phyloP scores from a whole-genome alignment of 139 green algal species.

The Monoraphidium neglectum region DNA sequence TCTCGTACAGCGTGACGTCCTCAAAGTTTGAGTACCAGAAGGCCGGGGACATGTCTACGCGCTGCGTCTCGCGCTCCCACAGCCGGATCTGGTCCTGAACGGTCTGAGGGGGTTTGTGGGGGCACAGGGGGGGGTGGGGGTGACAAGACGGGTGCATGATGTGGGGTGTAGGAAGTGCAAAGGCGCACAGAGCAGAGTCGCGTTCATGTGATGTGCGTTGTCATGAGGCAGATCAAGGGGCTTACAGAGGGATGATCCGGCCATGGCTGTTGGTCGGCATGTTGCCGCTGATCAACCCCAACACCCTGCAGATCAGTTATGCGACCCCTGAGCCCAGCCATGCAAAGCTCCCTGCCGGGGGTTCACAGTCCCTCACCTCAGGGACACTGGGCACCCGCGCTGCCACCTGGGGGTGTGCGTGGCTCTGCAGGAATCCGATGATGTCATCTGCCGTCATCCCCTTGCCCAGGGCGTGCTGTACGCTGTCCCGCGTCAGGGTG shows the following conservation, averaged over 20 bases:
- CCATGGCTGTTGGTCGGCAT: neutral
- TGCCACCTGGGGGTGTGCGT: conserved; percentile 65
- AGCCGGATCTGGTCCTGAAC: conserved; percentile 80
- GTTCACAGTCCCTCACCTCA: conserved; percentile 55
- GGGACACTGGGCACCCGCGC: conserved; percentile 62
- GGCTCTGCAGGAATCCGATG: conserved; percentile 68
- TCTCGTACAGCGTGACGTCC: conserved; percentile 47
- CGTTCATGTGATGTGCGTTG: no score
- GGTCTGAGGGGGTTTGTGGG: conserved; percentile 44
- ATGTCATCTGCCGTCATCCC: conserved; percentile 72
- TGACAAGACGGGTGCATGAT: no score
- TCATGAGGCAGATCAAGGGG: no score
- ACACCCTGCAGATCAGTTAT: neutral
- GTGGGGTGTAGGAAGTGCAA: no score
- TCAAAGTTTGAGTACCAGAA: conserved; percentile 74
- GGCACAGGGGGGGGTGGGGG: neutral
- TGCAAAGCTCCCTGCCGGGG: neutral
- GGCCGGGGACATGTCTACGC: conserved; percentile 40
- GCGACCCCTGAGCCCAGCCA: neutral
- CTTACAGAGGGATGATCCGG: neutral
- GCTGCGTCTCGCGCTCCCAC: conserved; percentile 76
- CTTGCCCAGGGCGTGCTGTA: conserved; percentile 59
- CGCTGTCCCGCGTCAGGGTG: conserved; percentile 75
- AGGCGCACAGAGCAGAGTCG: no score
- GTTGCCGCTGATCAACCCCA: neutral